Evolutionary conservation across 257 asterid species (phyloP).

Genomic region (Penstemon barbatus): DNA sequence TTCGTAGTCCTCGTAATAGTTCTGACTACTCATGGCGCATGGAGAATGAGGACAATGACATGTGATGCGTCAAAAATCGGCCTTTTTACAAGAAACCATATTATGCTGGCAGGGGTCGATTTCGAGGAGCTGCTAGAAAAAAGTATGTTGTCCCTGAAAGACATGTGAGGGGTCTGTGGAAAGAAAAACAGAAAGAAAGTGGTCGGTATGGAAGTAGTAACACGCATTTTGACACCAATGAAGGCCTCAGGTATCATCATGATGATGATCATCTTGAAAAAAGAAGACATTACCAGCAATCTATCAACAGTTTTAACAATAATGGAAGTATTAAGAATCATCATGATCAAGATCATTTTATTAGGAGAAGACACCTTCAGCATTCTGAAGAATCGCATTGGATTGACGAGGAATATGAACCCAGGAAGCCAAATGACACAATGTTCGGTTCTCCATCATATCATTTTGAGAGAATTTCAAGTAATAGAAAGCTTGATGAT

Average conservation of each 20-base stretch:
- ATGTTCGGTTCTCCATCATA: slow-evolving; percentile 29
- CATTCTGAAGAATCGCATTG: slow-evolving; percentile 40
- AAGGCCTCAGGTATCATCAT: slow-evolving; percentile 22
- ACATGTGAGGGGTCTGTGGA: slow-evolving; percentile 30
- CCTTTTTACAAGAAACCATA: slow-evolving; percentile 28
- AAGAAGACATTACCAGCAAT: slow-evolving; percentile 32
- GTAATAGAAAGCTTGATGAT: slow-evolving; percentile 33
- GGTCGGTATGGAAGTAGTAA: slow-evolving; percentile 27
- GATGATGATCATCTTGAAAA: slow-evolving; percentile 33
- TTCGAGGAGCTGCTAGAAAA: slow-evolving; percentile 25
- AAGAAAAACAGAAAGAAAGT: slow-evolving; percentile 33
- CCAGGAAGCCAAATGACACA: slow-evolving; percentile 29
- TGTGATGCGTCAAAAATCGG: slow-evolving; percentile 28
- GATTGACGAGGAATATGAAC: slow-evolving; percentile 31
- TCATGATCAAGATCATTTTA: slow-evolving; percentile 33
- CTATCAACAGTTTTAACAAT: slow-evolving; percentile 14
- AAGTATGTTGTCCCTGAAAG: slow-evolving; percentile 28
- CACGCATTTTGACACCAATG: slow-evolving; percentile 23
- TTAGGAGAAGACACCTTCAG: slow-evolving; percentile 35
- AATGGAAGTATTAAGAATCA: slow-evolving; percentile 27
- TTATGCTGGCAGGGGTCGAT: slow-evolving; percentile 26
- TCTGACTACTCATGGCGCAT: slow-evolving; percentile 22
- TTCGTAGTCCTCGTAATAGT: slow-evolving; percentile 25
- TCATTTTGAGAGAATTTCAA: slow-evolving; percentile 33
- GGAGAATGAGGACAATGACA: slow-evolving; percentile 33